phyloP scores from a whole-genome alignment of 176 grass and related monocot species.

The Cocos nucifera region DNA sequence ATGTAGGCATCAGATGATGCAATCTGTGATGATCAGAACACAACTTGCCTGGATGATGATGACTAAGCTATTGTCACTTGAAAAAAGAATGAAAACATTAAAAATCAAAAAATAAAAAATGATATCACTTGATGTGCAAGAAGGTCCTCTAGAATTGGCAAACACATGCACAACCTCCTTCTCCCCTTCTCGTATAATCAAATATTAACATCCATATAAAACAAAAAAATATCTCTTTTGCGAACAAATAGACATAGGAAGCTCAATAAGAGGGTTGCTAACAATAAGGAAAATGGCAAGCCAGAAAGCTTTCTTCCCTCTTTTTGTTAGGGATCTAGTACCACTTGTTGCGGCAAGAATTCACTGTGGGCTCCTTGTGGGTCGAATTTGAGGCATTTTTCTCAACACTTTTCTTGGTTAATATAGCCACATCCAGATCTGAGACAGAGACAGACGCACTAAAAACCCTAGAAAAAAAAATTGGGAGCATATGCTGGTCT shows the following conservation, averaged over 20 bases:
- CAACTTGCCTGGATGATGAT: constrained; percentile 26
- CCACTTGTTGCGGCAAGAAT: too few species aligned
- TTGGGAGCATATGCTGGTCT: too few species aligned
- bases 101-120: background rate
- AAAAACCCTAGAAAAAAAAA: too few species aligned
- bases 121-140: constrained; percentile 41
- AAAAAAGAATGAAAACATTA: constrained; percentile 13
- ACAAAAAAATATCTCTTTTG: background rate
- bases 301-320: constrained; percentile 32
- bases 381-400: too few species aligned
- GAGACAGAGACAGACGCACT: background rate
- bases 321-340: too few species aligned
- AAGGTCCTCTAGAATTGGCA: constrained; percentile 59
- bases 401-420: constrained; percentile 10
- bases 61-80: constrained; percentile 1
- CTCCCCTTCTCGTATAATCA: constrained; percentile 27
- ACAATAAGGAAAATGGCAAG: constrained; percentile 7
- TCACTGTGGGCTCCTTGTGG: too few species aligned
- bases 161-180: constrained; percentile 37
- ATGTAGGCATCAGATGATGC: constrained; percentile 28
- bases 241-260: constrained; percentile 19
- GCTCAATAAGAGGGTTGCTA: constrained; percentile 27
- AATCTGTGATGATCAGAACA: constrained; percentile 16
- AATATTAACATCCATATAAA: background rate
- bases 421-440: constrained; percentile 26